phyloP scores from a whole-genome alignment of 768 basidiomycete species.

The Suillus americanus region DNA sequence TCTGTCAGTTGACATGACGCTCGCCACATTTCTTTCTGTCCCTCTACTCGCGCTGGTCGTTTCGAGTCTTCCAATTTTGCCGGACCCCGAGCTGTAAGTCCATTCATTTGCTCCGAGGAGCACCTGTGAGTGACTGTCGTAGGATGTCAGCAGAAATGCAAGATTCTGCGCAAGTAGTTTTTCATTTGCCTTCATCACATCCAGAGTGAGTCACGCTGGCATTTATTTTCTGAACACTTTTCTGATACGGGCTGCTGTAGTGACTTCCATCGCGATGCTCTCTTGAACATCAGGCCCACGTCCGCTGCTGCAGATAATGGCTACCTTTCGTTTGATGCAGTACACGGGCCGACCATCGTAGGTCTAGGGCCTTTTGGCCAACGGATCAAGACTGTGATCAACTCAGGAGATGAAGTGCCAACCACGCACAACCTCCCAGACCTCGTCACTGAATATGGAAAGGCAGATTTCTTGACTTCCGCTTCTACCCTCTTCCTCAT shows the following conservation, averaged over 20 bases:
- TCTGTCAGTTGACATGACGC: constrained; percentile 29
- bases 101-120: neutral
- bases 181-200: neutral
- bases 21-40: constrained; percentile 37
- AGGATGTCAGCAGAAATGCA: neutral
- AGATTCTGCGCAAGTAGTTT: neutral
- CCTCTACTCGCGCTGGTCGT: constrained; percentile 46
- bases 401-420: neutral
- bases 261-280: neutral
- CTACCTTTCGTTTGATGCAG: neutral
- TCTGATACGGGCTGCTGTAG: neutral
- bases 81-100: constrained; percentile 30
- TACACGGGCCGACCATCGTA: neutral
- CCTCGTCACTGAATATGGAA: neutral
- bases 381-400: neutral
- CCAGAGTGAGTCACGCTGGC: neutral
- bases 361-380: neutral
- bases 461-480: neutral
- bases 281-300: neutral
- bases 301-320: neutral
- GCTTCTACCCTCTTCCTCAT: constrained; percentile 14
- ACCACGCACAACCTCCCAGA: neutral
- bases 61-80: constrained; percentile 38
- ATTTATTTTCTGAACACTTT: neutral
- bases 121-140: neutral